Conservation (phyloP, 1,284 basidiomycete species). For the Veloboletus limbatus region DNA sequence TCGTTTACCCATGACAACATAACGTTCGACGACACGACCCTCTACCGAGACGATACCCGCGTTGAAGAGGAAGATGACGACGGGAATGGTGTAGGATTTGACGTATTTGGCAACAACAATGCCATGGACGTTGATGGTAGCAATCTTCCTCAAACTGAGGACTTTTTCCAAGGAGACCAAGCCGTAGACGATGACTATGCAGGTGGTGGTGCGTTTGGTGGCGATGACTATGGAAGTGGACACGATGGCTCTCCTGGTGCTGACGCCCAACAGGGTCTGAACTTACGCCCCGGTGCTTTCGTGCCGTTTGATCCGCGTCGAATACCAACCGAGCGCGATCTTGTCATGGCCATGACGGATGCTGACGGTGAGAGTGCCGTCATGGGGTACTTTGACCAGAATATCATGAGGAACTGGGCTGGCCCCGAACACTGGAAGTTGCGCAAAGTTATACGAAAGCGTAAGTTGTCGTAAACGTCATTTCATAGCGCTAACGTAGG, state of each 20-base stretch:
- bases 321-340: conserved; percentile 67
- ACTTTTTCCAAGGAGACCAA: conserved; percentile 76
- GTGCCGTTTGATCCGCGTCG: conserved; percentile 80
- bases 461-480: conserved; percentile 42
- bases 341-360: conserved; percentile 83
- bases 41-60: conserved; percentile 51
- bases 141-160: conserved; percentile 57
- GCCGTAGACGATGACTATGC: conserved; percentile 58
- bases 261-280: conserved; percentile 38
- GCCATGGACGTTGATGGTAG: conserved; percentile 46
- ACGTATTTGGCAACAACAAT: conserved; percentile 31
- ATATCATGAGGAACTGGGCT: conserved; percentile 93
- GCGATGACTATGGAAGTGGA: conserved; percentile 45
- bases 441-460: conserved; percentile 68
- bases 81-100: conserved; percentile 38
- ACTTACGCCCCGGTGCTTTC: conserved; percentile 47
- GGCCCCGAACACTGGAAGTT: conserved; percentile 99
- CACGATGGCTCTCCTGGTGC: conserved; percentile 42
- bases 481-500: conserved; percentile 5
- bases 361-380: conserved; percentile 61
- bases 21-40: conserved; percentile 59
- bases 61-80: conserved; percentile 48
- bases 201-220: conserved; percentile 42
- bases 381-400: conserved; percentile 94
- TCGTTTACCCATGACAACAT: conserved; percentile 67